Conservation (phyloP, 768 basidiomycete species). For the Xerocomus spinulosus region DNA sequence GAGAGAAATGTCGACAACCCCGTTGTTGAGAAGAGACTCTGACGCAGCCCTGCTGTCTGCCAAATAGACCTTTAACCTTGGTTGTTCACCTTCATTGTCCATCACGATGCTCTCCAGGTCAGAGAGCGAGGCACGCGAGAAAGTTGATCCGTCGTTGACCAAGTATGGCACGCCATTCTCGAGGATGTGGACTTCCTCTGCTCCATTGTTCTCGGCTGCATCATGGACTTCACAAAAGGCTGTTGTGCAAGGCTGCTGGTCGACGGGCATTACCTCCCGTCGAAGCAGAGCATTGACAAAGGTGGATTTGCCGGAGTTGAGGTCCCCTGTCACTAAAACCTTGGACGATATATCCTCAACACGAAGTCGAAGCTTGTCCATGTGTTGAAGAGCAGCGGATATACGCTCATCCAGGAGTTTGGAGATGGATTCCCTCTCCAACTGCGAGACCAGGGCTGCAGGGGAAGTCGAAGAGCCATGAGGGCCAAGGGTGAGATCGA, state of each 20-base stretch:
- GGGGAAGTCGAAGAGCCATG: slow-evolving; percentile 58
- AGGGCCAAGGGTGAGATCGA: slow-evolving; percentile 89
- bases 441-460: slow-evolving; percentile 77
- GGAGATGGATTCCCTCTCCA: slow-evolving; percentile 91
- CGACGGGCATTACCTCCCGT: slow-evolving; percentile 90
- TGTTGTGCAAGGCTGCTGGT: slow-evolving; percentile 97
- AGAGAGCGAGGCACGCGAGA: slow-evolving; percentile 56
- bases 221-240: slow-evolving; percentile 97
- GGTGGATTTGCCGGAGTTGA: slow-evolving; percentile 98
- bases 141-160: slow-evolving; percentile 70
- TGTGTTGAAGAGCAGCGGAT: slow-evolving; percentile 64
- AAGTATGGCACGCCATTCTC: slow-evolving; percentile 67
- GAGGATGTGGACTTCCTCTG: slow-evolving; percentile 83
- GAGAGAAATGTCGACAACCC: slow-evolving; percentile 94
- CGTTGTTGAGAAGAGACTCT: slow-evolving; percentile 88
- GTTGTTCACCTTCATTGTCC: slow-evolving; percentile 50
- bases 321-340: slow-evolving; percentile 95
- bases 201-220: slow-evolving; percentile 70
- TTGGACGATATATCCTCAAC: slow-evolving; percentile 91
- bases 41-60: slow-evolving; percentile 72
- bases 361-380: slow-evolving; percentile 80
- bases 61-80: slow-evolving; percentile 83
- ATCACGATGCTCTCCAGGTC: slow-evolving; percentile 78
- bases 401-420: slow-evolving; percentile 88
- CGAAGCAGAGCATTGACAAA: slow-evolving; percentile 94